Conservation (phyloP, 768 basidiomycete species). For the Pleurotus tuber-regium region DNA sequence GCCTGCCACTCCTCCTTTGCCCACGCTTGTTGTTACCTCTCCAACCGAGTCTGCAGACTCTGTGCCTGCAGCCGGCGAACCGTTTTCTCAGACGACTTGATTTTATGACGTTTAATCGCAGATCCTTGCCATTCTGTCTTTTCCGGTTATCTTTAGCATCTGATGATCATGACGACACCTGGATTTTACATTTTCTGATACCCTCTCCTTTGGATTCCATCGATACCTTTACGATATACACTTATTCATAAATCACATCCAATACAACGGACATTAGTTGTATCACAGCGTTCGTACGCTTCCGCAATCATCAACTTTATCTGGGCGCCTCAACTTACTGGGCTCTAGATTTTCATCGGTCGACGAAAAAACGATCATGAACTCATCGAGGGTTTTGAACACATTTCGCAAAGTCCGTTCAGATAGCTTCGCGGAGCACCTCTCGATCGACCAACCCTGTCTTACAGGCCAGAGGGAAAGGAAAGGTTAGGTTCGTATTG, state of each 20-base stretch:
- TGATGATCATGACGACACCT: slow-evolving; percentile 3
- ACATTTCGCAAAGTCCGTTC: no score
- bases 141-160: background rate
- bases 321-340: no score
- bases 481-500: no score
- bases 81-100: background rate
- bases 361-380: no score
- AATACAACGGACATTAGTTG: no score
- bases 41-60: slow-evolving; percentile 4
- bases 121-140: background rate
- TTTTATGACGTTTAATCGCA: background rate
- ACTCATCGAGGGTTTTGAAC: no score
- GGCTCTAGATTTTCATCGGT: no score
- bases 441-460: no score
- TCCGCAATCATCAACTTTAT: background rate
- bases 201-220: slow-evolving; percentile 27
- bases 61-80: no score
- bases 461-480: no score
- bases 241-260: no score
- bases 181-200: slow-evolving; percentile 43
- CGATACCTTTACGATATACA: slow-evolving; percentile 19
- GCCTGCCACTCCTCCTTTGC: background rate
- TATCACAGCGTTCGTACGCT: background rate
- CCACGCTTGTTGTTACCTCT: slow-evolving; percentile 12
- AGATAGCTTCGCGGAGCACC: no score